Evolutionary conservation across 1,284 basidiomycete species (phyloP), one percentile per base, ranked within the genome.

Genomic region (Veloboletus limbatus): DNA sequence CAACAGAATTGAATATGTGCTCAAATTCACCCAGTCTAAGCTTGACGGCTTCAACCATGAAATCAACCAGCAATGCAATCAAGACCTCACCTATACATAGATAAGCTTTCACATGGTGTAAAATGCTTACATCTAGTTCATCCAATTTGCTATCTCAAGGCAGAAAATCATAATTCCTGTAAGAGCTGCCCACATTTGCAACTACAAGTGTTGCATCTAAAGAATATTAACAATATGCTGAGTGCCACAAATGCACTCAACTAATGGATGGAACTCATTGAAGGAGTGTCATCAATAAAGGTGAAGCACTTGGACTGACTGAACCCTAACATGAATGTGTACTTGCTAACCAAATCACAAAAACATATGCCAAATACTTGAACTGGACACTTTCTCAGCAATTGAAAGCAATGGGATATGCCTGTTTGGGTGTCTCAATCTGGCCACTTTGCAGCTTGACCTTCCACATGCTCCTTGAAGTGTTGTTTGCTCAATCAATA

Each of bases 271-370:
- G 16, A 7, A 43, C 59, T 45, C 36, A 64, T 60, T 3, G 58
- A 57, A 22, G 37, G 22, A 11, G 50, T 54, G 34, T 60, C 62
- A n/a, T 60, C 58, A 18, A 60, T 47, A 48, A 60, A 43, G 25
- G 48, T 31, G 16, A 63, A 63, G 41, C 45, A 64, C 11, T 58
- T 56, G 40, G 58, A 45, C 16, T 44, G 48, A 40, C 62, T 60
- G 18, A 11, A 45, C 6, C 4, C 25, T 17, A 14, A 13, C 11
- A 8, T 63, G n/a, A 63, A 17, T 9, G 4, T 20, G 8, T 40
- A 4, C 14, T 39, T 22, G 22, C 8, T 13, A 5, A 6, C 18
- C 13, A 2, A 16, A 35, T 33, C 18, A 4, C 14, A 36, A 37
- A 31, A 27, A 58, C 51, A 8, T 54, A 60, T 47, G 27, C 20